Evolutionary conservation across 176 grass and related monocot genomes (phyloP).

Genomic region (Ananas comosus): DNA sequence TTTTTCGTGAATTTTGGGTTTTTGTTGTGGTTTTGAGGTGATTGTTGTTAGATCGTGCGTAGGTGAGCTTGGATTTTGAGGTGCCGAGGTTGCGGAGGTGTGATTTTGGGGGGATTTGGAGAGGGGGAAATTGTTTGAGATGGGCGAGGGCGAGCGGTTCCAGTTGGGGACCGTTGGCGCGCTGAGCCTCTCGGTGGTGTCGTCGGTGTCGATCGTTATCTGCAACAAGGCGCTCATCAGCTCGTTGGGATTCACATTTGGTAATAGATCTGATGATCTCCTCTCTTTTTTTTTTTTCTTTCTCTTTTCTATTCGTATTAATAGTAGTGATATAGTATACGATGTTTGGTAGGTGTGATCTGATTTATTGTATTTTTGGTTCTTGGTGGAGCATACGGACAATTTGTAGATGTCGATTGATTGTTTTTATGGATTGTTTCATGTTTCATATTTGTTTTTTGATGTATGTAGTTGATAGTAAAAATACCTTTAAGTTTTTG

Average conservation of each 20-base stretch:
- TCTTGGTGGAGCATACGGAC: too few relatives aligned
- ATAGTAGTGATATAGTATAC: neutral
- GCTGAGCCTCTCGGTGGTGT: conserved; percentile 29
- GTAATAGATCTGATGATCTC: conserved; percentile 6
- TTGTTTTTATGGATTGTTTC: too few relatives aligned
- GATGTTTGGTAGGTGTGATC: too few relatives aligned
- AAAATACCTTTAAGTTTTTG: too few relatives aligned
- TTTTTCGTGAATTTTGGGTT: too few relatives aligned
- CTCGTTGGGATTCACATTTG: conserved; percentile 23
- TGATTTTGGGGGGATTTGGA: neutral
- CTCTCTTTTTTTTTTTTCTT: neutral
- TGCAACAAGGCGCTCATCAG: conserved; percentile 30
- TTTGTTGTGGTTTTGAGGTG: too few relatives aligned
- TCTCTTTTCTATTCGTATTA: neutral
- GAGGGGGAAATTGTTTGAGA: neutral
- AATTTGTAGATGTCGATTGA: too few relatives aligned
- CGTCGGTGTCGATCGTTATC: conserved; percentile 29
- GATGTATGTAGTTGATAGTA: too few relatives aligned
- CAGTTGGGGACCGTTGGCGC: conserved; percentile 29
- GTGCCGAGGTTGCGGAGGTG: neutral
- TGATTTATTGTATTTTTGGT: too few relatives aligned
- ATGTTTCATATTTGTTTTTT: too few relatives aligned
- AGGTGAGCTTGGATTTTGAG: too few relatives aligned
- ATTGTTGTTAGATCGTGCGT: too few relatives aligned
- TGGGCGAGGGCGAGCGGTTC: conserved; percentile 27